A percentile compares a stretch with the other conserved stretches of the same genome.
Evolutionary conservation across 805 yeast genomes (phyloP).

Genomic region (Metschnikowia kunwiensis): DNA sequence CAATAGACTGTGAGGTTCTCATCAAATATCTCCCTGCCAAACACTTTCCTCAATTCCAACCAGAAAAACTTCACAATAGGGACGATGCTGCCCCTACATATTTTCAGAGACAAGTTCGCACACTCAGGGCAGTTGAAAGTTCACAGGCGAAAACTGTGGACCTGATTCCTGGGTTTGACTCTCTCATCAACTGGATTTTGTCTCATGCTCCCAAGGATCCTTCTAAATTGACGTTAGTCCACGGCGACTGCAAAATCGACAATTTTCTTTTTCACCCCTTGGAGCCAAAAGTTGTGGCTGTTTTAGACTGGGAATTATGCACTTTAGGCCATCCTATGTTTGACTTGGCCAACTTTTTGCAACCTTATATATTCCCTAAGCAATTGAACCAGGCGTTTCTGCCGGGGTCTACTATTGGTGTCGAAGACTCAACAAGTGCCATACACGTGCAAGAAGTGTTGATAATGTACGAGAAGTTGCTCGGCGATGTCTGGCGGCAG

Average conservation of each 20-base stretch:
- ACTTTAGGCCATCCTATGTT: slow-evolving; percentile 64
- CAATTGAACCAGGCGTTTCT: slow-evolving; percentile 28
- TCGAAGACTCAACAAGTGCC: slow-evolving; percentile 27
- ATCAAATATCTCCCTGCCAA: slow-evolving; percentile 40
- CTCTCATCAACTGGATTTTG: slow-evolving; percentile 41
- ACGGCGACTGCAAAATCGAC: slow-evolving; percentile 66
- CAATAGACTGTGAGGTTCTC: slow-evolving; percentile 43
- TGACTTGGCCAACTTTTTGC: slow-evolving; percentile 56
- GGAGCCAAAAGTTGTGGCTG: slow-evolving; percentile 48
- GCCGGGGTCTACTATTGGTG: slow-evolving; percentile 30
- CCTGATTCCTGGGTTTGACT: slow-evolving; percentile 46
- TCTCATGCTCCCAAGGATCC: slow-evolving; percentile 49
- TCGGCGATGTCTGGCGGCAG: slow-evolving; percentile 31
- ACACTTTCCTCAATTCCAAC: slow-evolving; percentile 44
- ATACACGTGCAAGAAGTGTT: slow-evolving; percentile 25
- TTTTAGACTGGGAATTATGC: slow-evolving; percentile 65
- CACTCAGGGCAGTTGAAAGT: slow-evolving; percentile 44
- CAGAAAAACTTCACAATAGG: slow-evolving; percentile 15
- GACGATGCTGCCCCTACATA: slow-evolving; percentile 29
- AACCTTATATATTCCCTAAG: slow-evolving; percentile 48
- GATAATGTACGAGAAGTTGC: slow-evolving; percentile 22
- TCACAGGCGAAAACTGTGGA: slow-evolving; percentile 39
- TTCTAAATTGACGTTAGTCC: slow-evolving; percentile 45
- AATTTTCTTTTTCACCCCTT: slow-evolving; percentile 59
- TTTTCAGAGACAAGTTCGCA: slow-evolving; percentile 52